Evolutionary conservation across 768 basidiomycete genomes (phyloP).

Genomic region (Austroboletus eburneus): DNA sequence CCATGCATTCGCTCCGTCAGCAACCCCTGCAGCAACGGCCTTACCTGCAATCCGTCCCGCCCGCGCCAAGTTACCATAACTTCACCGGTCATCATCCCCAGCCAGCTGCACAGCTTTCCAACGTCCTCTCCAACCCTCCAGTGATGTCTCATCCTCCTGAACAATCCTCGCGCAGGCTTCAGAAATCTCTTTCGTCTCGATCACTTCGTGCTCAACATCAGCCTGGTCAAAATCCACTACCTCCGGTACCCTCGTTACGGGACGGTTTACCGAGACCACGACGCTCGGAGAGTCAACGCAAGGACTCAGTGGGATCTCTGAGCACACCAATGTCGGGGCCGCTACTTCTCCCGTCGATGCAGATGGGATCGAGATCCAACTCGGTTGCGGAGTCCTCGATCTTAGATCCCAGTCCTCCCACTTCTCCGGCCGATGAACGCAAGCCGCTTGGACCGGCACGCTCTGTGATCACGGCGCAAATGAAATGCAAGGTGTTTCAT

Average conservation of each 20-base stretch:
- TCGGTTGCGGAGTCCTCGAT: constrained; percentile 52
- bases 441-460: constrained; percentile 62
- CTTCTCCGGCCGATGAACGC: constrained; percentile 66
- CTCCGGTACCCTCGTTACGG: constrained; percentile 38
- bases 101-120: constrained; percentile 5
- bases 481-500: constrained; percentile 98
- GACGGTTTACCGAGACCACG: constrained; percentile 32
- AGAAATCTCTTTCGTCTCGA: constrained; percentile 55
- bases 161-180: constrained; percentile 33
- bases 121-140: constrained; percentile 12
- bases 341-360: constrained; percentile 56
- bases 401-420: constrained; percentile 77
- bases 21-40: constrained; percentile 21
- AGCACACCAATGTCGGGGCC: constrained; percentile 45
- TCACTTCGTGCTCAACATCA: constrained; percentile 56
- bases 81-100: constrained; percentile 16
- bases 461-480: constrained; percentile 78
- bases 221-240: constrained; percentile 31
- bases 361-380: constrained; percentile 46
- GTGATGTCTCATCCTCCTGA: constrained; percentile 41
- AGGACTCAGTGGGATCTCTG: constrained; percentile 15
- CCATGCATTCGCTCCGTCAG: constrained; percentile 28
- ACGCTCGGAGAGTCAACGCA: constrained; percentile 17
- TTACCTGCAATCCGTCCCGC: constrained; percentile 12
- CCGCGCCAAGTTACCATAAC: constrained; percentile 11